Evolutionary conservation across 2,329 filamentous ascomycete genomes (phyloP), one percentile per base, ranked within the genome.

Genomic region (Dactylellina drechsleri): DNA sequence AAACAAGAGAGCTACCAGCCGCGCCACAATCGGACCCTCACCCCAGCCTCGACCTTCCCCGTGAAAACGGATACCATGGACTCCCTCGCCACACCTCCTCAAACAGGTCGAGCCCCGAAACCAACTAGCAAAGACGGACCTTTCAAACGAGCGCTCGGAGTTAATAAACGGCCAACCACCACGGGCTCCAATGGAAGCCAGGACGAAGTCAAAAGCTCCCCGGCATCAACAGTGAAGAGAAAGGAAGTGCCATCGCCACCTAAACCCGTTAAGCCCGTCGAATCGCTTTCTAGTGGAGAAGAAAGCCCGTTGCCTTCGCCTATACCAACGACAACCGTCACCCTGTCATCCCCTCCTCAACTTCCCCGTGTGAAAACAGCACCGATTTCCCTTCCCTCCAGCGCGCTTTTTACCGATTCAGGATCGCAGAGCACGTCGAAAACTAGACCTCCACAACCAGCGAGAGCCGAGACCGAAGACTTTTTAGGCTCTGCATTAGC

Each of bases 401-500:
- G 59, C 56, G 41, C 20, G 20, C 40, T 62, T 54, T 68, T 68
- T 41, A 60, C 47, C 40, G 62, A 74, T 26, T 41, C 66, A 47
- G 50, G 18, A 20, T 79, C 79, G 4, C 77, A 72, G 31, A 71
- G 75, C 26, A 79, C 78, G 13, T 76, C 77, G 7, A 78, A 72
- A 47, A 71, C 67, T 12, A 78, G 76, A 41, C 78, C 77, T 49
- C 45, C 75, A 18, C 58, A 66, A 43, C 73, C 77, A 6, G 66
- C 70, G 8, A 71, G 76, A 15, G 78, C 67, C 2, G 76, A 79
- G 36, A 76, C 79, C 15, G 79, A 79, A 18, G 77, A 78, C 53
- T 73, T 77, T 58, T 80, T 82, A 59, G 80, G 81, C 65, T 76
- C 80, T 20, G 79, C 80, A n/a, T 83, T 85, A 47, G 81, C 82